Percentiles rank a stretch among this genome's conserved stretches.
Conservation (phyloP, 2,329 filamentous ascomycete species). For the Fusarium temperatum region DNA sequence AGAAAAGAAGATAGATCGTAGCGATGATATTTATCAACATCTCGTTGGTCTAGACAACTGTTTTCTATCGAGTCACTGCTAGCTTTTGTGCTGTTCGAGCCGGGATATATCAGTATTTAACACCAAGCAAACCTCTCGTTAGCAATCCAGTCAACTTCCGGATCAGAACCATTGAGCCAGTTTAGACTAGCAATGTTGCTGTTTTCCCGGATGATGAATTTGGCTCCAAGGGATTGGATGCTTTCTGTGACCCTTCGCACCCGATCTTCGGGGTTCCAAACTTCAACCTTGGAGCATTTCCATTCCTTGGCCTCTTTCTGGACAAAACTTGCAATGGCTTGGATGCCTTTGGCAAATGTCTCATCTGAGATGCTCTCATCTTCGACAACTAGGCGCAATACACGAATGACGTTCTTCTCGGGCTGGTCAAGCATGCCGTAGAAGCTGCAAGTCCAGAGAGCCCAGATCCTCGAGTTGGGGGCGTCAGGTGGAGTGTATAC, state of each 20-base stretch:
- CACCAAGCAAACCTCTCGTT: constrained; percentile 86
- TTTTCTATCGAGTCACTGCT: not conserved
- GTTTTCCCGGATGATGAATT: constrained; percentile 64
- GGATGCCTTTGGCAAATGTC: constrained; percentile 63
- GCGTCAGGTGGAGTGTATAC: constrained; percentile 62
- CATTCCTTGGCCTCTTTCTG: constrained; percentile 76
- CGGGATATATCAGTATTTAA: constrained; percentile 48
- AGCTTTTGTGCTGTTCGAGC: not conserved
- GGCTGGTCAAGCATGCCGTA: constrained; percentile 61
- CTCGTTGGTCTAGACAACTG: constrained; percentile 18
- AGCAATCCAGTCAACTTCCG: constrained; percentile 73
- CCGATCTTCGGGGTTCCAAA: constrained; percentile 81
- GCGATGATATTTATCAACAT: constrained; percentile 24
- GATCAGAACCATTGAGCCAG: constrained; percentile 70
- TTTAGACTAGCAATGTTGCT: constrained; percentile 76
- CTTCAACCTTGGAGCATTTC: constrained; percentile 74
- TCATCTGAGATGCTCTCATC: constrained; percentile 52
- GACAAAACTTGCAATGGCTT: constrained; percentile 72
- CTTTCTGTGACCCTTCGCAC: constrained; percentile 58
- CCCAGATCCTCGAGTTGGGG: constrained; percentile 71
- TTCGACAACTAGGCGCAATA: constrained; percentile 75
- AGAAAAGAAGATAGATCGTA: constrained; percentile 39
- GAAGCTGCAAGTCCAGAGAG: constrained; percentile 75
- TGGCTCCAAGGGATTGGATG: constrained; percentile 57
- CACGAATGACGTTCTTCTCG: constrained; percentile 73